phyloP scores from a whole-genome alignment of 441 rosid genomes.

The Gossypium lobatum region DNA sequence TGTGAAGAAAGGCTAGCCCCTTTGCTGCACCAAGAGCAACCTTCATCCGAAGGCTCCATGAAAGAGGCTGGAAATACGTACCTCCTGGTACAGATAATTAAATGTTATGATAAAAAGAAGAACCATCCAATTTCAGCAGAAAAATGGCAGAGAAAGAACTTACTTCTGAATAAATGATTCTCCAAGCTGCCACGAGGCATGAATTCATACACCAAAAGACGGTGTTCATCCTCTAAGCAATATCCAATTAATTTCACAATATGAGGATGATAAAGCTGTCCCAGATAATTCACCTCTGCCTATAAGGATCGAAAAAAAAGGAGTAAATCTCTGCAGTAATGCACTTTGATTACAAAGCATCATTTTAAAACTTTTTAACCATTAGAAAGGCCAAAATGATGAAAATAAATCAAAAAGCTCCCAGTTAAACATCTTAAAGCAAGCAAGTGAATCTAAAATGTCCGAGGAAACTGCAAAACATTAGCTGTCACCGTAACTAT shows the following conservation, averaged over 20 bases:
- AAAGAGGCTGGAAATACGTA: conserved; percentile 78
- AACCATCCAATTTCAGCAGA: background rate
- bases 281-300: conserved; percentile 88
- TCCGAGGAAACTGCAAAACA: background rate
- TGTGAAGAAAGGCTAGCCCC: conserved; percentile 88
- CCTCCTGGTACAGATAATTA: conserved; percentile 48
- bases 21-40: conserved; percentile 84
- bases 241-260: conserved; percentile 81
- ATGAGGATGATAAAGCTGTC: conserved; percentile 69
- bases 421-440: background rate
- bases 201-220: conserved; percentile 79
- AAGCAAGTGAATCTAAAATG: background rate
- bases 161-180: conserved; percentile 83
- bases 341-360: background rate
- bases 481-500: background rate
- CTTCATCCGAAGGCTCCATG: conserved; percentile 79
- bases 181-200: conserved; percentile 95
- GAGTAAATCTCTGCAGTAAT: conserved; percentile 4
- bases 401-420: background rate
- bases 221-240: conserved; percentile 86
- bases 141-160: conserved; percentile 20
- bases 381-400: background rate
- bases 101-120: background rate
- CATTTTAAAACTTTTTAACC: background rate
- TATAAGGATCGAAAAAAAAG: conserved; percentile 17